These are phyloP conservation scores for Novymonas esmeraldas DNA, from an alignment of 208 protist species.

Conservation along the genomic window DNA sequence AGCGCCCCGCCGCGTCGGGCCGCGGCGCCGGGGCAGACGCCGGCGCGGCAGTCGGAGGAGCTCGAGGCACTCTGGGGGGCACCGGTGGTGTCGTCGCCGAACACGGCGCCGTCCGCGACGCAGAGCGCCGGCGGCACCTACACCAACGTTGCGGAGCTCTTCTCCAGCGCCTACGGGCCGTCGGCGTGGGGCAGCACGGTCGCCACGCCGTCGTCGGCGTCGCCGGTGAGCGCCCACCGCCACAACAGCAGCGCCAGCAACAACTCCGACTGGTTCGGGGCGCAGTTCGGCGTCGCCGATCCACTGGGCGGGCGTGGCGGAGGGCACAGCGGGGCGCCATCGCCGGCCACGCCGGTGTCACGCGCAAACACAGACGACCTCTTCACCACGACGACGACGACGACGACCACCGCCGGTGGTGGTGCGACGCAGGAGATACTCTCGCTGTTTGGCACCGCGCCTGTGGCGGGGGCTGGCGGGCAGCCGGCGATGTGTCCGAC, in stretches of 20 bases:
- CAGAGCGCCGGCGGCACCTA: neutral
- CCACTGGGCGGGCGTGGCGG: neutral
- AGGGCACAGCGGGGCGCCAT: conserved; percentile 1
- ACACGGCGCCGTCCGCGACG: neutral
- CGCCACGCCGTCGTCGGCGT: neutral
- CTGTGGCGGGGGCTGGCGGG: conserved; percentile 10
- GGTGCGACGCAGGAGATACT: conserved; percentile 60
- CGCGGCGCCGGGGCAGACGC: neutral
- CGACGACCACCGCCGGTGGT: conserved; percentile 1
- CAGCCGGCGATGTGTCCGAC: conserved; percentile 4
- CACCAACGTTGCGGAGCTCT: conserved; percentile 27
- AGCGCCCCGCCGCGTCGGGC: conserved; percentile 2
- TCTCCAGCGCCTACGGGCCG: conserved; percentile 13
- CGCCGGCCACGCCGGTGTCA: conserved; percentile 12
- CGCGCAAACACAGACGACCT: conserved; percentile 32
- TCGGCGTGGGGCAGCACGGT: neutral
- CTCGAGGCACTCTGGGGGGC: conserved; percentile 57
- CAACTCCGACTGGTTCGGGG: conserved; percentile 23
- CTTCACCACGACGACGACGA: conserved; percentile 4
- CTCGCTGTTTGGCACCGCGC: conserved; percentile 51
- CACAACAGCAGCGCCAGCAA: neutral
- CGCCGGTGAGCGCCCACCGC: neutral
- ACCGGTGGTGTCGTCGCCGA: conserved; percentile 34
- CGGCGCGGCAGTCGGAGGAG: conserved; percentile 2
- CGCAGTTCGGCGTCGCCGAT: conserved; percentile 21